phyloP scores from a whole-genome alignment of 106 monocot genomes.

The Dendrobium huoshanense region DNA sequence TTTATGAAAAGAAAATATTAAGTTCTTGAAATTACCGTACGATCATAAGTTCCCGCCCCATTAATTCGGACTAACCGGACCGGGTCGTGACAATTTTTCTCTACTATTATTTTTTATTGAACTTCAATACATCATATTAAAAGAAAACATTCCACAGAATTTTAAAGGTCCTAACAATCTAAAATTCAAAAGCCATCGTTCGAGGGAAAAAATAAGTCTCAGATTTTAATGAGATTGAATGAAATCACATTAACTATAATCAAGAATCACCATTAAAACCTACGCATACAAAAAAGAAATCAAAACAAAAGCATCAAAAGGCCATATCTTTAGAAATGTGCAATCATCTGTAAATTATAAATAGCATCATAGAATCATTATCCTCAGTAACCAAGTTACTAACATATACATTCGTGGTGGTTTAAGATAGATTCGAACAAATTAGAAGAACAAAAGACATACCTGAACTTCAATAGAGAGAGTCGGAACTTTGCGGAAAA shows the following conservation, averaged over 20 bases:
- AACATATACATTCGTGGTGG: background rate
- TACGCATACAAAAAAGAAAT: background rate
- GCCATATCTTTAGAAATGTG: background rate
- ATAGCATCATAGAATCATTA: background rate
- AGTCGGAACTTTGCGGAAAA: constrained; percentile 88
- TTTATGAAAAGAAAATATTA: too few species aligned
- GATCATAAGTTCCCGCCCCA: too few species aligned
- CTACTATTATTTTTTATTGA: background rate
- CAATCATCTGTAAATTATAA: background rate
- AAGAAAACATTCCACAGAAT: background rate
- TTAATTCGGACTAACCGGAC: too few species aligned
- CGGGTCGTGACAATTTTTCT: background rate
- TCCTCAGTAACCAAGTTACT: background rate
- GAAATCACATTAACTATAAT: background rate
- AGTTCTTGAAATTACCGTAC: too few species aligned
- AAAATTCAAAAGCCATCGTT: background rate
- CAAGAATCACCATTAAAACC: background rate
- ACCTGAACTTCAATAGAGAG: constrained; percentile 77
- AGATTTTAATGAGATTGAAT: background rate
- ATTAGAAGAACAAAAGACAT: background rate
- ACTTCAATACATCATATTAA: background rate
- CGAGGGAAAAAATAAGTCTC: background rate
- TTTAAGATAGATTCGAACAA: background rate
- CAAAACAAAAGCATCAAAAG: background rate
- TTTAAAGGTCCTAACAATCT: background rate